These are phyloP conservation scores for Astragalus membranaceus DNA, from an alignment of 306 rosid genomes.

Conservation along the genomic window DNA sequence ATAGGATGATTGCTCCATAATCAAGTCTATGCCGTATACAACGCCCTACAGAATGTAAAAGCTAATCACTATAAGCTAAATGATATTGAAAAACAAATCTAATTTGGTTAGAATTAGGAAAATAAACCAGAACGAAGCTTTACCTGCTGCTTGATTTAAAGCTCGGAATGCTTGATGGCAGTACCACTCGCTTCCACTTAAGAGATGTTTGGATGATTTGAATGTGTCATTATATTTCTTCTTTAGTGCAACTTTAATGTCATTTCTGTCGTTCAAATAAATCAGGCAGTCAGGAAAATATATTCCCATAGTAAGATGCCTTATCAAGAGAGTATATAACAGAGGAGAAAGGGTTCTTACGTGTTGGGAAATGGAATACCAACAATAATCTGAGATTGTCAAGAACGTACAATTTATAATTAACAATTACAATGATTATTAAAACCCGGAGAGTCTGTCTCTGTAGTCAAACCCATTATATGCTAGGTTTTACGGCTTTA, in stretches of 20 bases:
- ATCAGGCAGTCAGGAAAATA: conserved; percentile 30
- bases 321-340: conserved; percentile 6
- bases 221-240: conserved; percentile 78
- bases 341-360: conserved; percentile 48
- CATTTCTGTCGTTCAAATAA: conserved; percentile 48
- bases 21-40: conserved; percentile 88
- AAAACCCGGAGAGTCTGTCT: not conserved
- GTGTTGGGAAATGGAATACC: conserved; percentile 94
- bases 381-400: conserved; percentile 81
- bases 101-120: not conserved
- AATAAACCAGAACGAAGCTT: not conserved
- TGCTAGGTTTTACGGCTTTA: not conserved
- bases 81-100: not conserved
- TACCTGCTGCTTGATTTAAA: conserved; percentile 97
- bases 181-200: conserved; percentile 89
- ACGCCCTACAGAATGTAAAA: conserved; percentile 54
- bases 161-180: conserved; percentile 97
- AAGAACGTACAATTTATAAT: conserved; percentile 35
- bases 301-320: not conserved
- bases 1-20: conserved; percentile 82
- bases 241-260: conserved; percentile 71
- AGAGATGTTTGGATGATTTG: conserved; percentile 64
- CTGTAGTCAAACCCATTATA: conserved; percentile 11
- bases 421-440: conserved; percentile 3
- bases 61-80: not conserved